Base-by-base conservation (phyloP, 495 filamentous ascomycete species). In the Aspergillus olivimuriae region DNA sequence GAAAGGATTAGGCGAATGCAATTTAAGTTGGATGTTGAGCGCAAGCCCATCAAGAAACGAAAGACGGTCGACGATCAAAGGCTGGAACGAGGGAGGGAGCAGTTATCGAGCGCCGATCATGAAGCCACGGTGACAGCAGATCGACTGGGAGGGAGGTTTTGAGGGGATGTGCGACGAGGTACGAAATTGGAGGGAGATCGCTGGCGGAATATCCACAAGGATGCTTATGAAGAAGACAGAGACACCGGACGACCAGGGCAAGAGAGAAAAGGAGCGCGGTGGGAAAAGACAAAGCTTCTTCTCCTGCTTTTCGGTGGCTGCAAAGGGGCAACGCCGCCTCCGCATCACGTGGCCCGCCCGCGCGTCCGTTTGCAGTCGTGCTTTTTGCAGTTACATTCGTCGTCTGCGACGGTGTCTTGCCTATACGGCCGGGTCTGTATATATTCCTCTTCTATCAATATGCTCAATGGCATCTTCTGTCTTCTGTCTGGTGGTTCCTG, bases 251-350 rank as follows among this genome's bases (percentile, higher is more conserved):
- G 23, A 34, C 23, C 7, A 21, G 30, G 23, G 16, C 17, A 26
- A 18, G 16, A 30, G 8, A 33, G 22, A 30, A n/a, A n/a, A n/a
- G n/a, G n/a, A n/a, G n/a, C n/a, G n/a, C n/a, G n/a, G n/a, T n/a
- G 42, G 31, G 19, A 20, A 38, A 34, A 19, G 34, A 36, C 19
- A 15, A 34, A 32, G 22, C 24, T 39, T 10, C 7, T 2, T 31
- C 23, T 18, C 10, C n/a, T 15, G 22, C 2, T 4, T 4, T 19
- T 37, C 31, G 36, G 24, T 37, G 23, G 46, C 46, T 34, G 46
- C 46, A 48, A 48, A 48, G 46, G 46, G 46, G 40, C 28, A 46
- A 35, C 34, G 43, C 38, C 31, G 38, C 33, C 45, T 43, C 40
- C 40, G 11, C 46, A 34, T 43, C 46, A 48, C 46, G 46, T 48